These are phyloP conservation scores for Capsella bursapastoris DNA, from an alignment of 345 rosid species.

Conservation along the genomic window DNA sequence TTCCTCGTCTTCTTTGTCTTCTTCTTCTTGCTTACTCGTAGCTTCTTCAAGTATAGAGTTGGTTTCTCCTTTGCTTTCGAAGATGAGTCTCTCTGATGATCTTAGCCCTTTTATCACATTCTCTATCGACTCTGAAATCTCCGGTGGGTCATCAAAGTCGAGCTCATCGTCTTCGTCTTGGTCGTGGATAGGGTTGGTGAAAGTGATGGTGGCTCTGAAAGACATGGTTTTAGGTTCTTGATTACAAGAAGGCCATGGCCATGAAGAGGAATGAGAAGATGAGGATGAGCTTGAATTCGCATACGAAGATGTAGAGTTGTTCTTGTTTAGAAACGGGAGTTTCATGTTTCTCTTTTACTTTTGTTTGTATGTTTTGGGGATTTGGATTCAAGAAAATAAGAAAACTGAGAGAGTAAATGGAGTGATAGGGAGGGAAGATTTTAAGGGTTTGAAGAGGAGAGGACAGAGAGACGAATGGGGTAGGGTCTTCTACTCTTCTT, in stretches of 20 bases:
- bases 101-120: slow-evolving; percentile 56
- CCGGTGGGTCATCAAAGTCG: slow-evolving; percentile 39
- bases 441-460: slow-evolving; percentile 37
- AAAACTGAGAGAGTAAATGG: slow-evolving; percentile 32
- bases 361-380: background rate
- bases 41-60: slow-evolving; percentile 63
- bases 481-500: slow-evolving; percentile 34
- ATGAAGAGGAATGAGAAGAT: slow-evolving; percentile 51
- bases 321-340: slow-evolving; percentile 60
- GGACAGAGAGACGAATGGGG: slow-evolving; percentile 31
- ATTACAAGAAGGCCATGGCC: slow-evolving; percentile 88
- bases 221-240: slow-evolving; percentile 82
- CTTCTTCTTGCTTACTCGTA: slow-evolving; percentile 16
- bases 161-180: slow-evolving; percentile 25
- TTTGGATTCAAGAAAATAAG: slow-evolving; percentile 41
- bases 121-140: slow-evolving; percentile 51
- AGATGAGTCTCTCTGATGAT: slow-evolving; percentile 66
- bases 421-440: slow-evolving; percentile 44
- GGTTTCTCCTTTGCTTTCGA: slow-evolving; percentile 72
- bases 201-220: slow-evolving; percentile 50
- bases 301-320: slow-evolving; percentile 38
- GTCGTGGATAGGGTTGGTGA: slow-evolving; percentile 40
- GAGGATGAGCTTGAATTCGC: slow-evolving; percentile 44
- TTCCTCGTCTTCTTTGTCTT: slow-evolving; percentile 22
- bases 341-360: slow-evolving; percentile 51